Evolutionary conservation across 2,329 filamentous ascomycete species (phyloP), one percentile per base, ranked within the genome.

Genomic region (Pseudocercospora vitis): DNA sequence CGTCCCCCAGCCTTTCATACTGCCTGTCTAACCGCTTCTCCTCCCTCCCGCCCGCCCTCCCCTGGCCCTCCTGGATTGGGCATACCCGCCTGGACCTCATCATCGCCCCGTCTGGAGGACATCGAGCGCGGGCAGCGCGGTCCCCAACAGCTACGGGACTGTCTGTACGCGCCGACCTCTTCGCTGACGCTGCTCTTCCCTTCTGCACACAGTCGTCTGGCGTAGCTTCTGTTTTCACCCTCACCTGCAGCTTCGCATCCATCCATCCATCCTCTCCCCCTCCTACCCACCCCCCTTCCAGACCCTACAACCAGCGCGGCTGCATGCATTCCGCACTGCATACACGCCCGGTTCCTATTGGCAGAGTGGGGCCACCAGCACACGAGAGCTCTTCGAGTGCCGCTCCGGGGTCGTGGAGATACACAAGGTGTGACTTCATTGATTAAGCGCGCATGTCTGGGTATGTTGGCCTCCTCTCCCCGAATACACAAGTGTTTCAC

Each of bases 251-350:
- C 45, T 52, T 44, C 42, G 50, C 16, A 51, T 53, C 7, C 52
- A 51, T 64, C 55, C 58, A 54, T 6, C 26, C 11, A 11, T 29
- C 6, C 6, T 29, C 11, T 11, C 26, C 26, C 26, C 11, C 26
- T 6, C n/a, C n/a, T n/a, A n/a, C n/a, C n/a, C n/a, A n/a, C n/a
- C n/a, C 55, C 42, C 56, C 37, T 44, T 48, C 50, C 47, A 50
- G 48, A 46, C 55, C 44, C 42, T 46, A 48, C 52, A 62, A 65
- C 59, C 11, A 62, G 61, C 67, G 67, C 72, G 70, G 71, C 68
- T 74, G 70, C 70, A 71, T 75, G 73, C 73, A 73, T 70, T 59
- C 56, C 49, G 54, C 55, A 29, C 53, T 62, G 61, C 63, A 61
- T 59, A 51, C 50, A 48, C 37, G 50, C 52, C 53, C 44, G 60